Conservation (phyloP, 2,329 filamentous ascomycete species). For the Fonsecaea nubica region DNA sequence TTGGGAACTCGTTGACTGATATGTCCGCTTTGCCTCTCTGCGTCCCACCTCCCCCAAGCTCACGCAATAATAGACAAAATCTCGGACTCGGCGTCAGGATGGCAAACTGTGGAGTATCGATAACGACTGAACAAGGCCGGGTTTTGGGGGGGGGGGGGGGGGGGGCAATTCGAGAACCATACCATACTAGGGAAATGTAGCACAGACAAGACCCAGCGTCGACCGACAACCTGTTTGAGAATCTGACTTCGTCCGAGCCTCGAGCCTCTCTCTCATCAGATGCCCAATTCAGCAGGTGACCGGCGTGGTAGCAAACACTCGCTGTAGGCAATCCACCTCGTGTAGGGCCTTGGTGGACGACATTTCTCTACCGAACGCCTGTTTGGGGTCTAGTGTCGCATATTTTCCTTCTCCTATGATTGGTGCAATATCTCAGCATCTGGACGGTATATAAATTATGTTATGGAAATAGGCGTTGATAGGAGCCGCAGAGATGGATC, state of each 20-base stretch:
- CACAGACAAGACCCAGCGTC: not conserved
- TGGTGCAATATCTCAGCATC: slow-evolving; percentile 1
- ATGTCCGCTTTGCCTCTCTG: slow-evolving; percentile 7
- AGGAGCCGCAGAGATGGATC: not conserved
- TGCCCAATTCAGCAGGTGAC: slow-evolving; percentile 28
- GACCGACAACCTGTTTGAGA: slow-evolving; percentile 14
- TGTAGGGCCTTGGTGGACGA: slow-evolving; percentile 18
- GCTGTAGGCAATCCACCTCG: slow-evolving; percentile 9
- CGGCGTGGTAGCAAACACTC: slow-evolving; percentile 1
- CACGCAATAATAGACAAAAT: not conserved
- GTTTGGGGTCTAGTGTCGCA: slow-evolving; percentile 24
- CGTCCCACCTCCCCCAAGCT: slow-evolving; percentile 9
- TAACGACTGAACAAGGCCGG: slow-evolving; percentile 13
- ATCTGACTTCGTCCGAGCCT: slow-evolving; percentile 13
- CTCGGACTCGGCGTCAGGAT: not conserved
- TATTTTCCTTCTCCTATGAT: slow-evolving; percentile 10
- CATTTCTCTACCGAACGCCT: slow-evolving; percentile 30
- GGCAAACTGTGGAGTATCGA: slow-evolving; percentile 8
- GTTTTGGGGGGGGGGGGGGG: slow-evolving; percentile 3
- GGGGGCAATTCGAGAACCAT: slow-evolving; percentile 1
- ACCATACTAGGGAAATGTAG: slow-evolving; percentile 3
- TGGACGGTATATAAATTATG: slow-evolving; percentile 7
- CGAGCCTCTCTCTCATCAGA: slow-evolving; percentile 25
- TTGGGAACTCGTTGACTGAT: not conserved
- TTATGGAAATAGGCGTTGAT: slow-evolving; percentile 4